Conservation (phyloP, 1,139 yeast genomes). For the Candida neerlandica region DNA sequence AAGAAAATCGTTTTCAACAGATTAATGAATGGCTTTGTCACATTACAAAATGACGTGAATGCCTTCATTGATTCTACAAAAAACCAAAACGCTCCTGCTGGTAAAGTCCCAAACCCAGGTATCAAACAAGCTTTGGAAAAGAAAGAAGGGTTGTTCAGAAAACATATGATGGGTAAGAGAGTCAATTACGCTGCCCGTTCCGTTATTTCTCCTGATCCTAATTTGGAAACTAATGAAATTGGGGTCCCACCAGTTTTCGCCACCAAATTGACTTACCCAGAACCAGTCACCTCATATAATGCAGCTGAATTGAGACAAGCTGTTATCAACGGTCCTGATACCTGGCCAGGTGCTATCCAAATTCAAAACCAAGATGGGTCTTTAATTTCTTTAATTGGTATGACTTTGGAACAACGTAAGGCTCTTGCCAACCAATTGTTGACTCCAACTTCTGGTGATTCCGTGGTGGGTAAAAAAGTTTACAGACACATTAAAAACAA, state of each 20-base stretch:
- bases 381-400: slow-evolving; percentile 76
- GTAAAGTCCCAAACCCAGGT: slow-evolving; percentile 86
- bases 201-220: slow-evolving; percentile 98
- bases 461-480: slow-evolving; percentile 84
- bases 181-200: slow-evolving; percentile 99
- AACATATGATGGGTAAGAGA: slow-evolving; percentile 99
- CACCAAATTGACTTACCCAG: slow-evolving; percentile 91
- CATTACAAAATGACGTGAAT: slow-evolving; percentile 93
- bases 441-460: slow-evolving; percentile 70
- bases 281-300: slow-evolving; percentile 95
- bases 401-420: slow-evolving; percentile 92
- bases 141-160: slow-evolving; percentile 97
- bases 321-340: slow-evolving; percentile 94
- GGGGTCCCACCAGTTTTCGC: slow-evolving; percentile 99
- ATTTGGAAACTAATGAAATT: slow-evolving; percentile 94
- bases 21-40: slow-evolving; percentile 92
- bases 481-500: slow-evolving; percentile 91
- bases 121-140: slow-evolving; percentile 96
- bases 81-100: slow-evolving; percentile 70
- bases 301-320: slow-evolving; percentile 90
- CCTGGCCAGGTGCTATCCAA: slow-evolving; percentile 98
- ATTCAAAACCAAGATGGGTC: slow-evolving; percentile 97
- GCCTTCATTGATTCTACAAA: slow-evolving; percentile 92
- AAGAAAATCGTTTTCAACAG: slow-evolving; percentile 81
- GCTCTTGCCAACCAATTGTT: slow-evolving; percentile 94